Evolutionary conservation across 2,329 filamentous ascomycete species (phyloP).

Genomic region (Fusarium hainanense): DNA sequence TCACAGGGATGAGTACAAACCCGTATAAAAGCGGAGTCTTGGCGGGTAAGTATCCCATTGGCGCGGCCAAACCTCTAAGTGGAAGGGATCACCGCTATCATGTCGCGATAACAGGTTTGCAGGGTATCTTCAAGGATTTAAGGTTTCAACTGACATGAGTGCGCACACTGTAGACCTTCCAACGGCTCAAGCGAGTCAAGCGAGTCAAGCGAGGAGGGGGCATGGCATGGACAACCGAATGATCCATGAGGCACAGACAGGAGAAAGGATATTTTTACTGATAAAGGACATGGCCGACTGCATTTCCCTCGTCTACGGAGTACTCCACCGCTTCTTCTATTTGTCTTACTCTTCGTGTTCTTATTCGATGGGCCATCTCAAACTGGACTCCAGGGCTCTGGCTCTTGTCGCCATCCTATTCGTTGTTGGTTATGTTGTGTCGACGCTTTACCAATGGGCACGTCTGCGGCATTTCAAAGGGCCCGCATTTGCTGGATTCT

Average conservation of each 20-base stretch:
- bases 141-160: neutral
- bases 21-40: neutral
- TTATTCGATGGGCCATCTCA: neutral
- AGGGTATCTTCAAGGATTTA: neutral
- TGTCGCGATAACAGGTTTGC: neutral
- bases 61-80: neutral
- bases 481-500: constrained; percentile 52
- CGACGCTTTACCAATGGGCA: constrained; percentile 46
- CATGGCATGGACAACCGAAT: neutral
- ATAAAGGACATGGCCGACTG: neutral
- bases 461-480: constrained; percentile 56
- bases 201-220: neutral
- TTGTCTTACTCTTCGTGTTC: neutral
- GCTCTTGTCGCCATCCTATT: constrained; percentile 21
- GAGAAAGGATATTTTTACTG: neutral
- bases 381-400: neutral
- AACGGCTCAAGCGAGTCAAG: neutral
- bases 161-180: neutral
- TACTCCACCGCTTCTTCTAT: neutral
- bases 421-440: constrained; percentile 3
- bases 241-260: neutral
- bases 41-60: neutral
- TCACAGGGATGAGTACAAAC: neutral
- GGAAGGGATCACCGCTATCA: neutral
- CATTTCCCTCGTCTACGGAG: neutral